Percentiles rank a stretch among this genome's conserved stretches.
phyloP scores from a whole-genome alignment of 1,139 yeast genomes.

The Lodderomyces jiufengensis region DNA sequence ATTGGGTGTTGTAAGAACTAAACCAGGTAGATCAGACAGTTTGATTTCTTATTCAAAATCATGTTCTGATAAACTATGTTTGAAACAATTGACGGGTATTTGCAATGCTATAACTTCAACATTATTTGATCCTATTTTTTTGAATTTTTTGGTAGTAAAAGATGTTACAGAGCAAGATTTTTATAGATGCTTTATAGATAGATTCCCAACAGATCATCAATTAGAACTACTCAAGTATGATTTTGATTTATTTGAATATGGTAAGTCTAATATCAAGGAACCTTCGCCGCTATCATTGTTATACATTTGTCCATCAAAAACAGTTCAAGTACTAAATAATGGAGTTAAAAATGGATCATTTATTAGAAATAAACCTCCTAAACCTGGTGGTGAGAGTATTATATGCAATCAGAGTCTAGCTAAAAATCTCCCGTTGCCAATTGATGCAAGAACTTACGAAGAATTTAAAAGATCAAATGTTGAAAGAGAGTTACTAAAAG shows the following conservation, averaged over 20 bases:
- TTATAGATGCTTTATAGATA: conserved; percentile 46
- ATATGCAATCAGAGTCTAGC: conserved; percentile 32
- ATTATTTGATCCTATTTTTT: conserved; percentile 37
- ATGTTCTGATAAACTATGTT: conserved; percentile 78
- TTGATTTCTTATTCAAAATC: conserved; percentile 70
- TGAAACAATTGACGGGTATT: conserved; percentile 62
- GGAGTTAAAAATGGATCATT: conserved; percentile 54
- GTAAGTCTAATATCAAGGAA: conserved; percentile 17
- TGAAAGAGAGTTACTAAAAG: conserved; percentile 23
- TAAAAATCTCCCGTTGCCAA: conserved; percentile 9
- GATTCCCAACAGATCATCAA: conserved; percentile 14
- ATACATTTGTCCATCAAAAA: conserved; percentile 23
- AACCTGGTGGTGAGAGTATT: conserved; percentile 42
- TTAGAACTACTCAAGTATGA: conserved; percentile 22
- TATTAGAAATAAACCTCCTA: conserved; percentile 42
- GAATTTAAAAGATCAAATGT: conserved; percentile 24
- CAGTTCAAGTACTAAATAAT: conserved; percentile 44
- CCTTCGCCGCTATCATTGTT: conserved; percentile 40
- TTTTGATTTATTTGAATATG: conserved; percentile 23
- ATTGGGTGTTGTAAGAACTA: conserved; percentile 73
- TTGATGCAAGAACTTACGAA: conserved; percentile 17
- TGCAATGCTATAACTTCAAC: conserved; percentile 47
- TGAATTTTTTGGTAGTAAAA: conserved; percentile 51
- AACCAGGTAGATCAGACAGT: conserved; percentile 87
- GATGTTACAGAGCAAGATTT: conserved; percentile 33